These are phyloP conservation scores for Yarrowia keelungensis DNA, from an alignment of 805 yeast species.

Conservation along the genomic window DNA sequence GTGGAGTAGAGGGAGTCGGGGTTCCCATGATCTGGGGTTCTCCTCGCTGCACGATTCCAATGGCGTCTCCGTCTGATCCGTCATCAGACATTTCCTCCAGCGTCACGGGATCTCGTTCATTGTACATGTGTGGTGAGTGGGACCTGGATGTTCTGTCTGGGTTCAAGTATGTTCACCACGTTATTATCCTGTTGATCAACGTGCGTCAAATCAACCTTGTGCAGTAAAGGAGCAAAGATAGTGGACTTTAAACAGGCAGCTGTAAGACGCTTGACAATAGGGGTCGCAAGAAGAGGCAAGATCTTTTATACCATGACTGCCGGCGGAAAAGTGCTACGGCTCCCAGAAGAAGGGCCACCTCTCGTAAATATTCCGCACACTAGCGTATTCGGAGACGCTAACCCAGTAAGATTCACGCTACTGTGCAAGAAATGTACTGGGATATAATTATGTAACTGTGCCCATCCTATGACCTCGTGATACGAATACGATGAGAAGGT, in stretches of 20 bases:
- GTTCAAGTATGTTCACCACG: no score
- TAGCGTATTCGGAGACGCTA: conserved; percentile 6
- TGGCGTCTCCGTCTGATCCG: conserved; percentile 4
- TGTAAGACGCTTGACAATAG: neutral
- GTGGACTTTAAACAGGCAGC: neutral
- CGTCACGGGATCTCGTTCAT: conserved; percentile 39
- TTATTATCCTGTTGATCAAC: no score
- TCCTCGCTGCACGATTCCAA: neutral
- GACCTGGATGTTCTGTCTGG: no score
- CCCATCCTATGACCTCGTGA: no score
- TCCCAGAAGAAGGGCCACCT: neutral
- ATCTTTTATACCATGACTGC: conserved; percentile 8
- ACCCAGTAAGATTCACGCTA: no score
- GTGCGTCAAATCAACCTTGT: conserved; percentile 13
- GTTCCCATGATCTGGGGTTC: conserved; percentile 8
- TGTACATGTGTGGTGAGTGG: conserved; percentile 19
- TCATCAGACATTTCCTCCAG: conserved; percentile 37
- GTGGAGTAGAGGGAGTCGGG: conserved; percentile 25
- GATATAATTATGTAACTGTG: no score
- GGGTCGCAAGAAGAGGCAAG: neutral
- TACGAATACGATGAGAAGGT: no score
- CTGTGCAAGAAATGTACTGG: no score
- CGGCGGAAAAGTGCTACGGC: neutral
- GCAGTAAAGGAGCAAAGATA: conserved; percentile 13
- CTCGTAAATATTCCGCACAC: conserved; percentile 21